Conservation (phyloP, 2,329 filamentous ascomycete genomes). For the Diaporthe batatas region DNA sequence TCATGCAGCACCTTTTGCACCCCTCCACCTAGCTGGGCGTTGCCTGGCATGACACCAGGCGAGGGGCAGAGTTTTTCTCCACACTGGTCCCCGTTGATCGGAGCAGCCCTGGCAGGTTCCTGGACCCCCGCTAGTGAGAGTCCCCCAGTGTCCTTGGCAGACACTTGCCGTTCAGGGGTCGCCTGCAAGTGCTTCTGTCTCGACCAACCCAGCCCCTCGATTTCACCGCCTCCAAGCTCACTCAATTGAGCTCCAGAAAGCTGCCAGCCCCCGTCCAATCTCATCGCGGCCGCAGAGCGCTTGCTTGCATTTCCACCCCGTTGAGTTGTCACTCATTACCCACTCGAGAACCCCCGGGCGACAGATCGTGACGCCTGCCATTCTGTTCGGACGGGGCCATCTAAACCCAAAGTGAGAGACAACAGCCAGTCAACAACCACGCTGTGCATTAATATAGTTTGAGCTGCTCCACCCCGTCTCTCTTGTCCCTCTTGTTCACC, state of each 20-base stretch:
- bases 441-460: too few species aligned
- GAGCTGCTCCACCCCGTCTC: conserved; percentile 1
- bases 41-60: conserved; percentile 11
- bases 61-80: conserved; percentile 38
- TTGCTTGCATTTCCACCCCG: conserved; percentile 29
- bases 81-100: conserved; percentile 32
- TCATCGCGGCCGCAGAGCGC: conserved; percentile 21
- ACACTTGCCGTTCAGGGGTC: conserved; percentile 38
- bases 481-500: background rate
- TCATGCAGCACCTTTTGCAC: background rate
- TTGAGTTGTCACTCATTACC: conserved; percentile 34
- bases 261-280: conserved; percentile 29
- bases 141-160: conserved; percentile 13
- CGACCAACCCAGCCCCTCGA: conserved; percentile 41
- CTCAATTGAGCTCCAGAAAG: conserved; percentile 24
- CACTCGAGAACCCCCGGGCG: conserved; percentile 21
- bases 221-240: conserved; percentile 38
- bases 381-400: conserved; percentile 7
- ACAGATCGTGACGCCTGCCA: conserved; percentile 23
- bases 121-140: conserved; percentile 19
- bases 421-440: conserved; percentile 1
- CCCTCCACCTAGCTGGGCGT: conserved; percentile 8
- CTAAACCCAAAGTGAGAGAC: conserved; percentile 23
- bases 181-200: conserved; percentile 3
- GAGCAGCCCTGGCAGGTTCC: conserved; percentile 17